phyloP scores from a whole-genome alignment of 495 filamentous ascomycete genomes.

The Entonaema liquescens region DNA sequence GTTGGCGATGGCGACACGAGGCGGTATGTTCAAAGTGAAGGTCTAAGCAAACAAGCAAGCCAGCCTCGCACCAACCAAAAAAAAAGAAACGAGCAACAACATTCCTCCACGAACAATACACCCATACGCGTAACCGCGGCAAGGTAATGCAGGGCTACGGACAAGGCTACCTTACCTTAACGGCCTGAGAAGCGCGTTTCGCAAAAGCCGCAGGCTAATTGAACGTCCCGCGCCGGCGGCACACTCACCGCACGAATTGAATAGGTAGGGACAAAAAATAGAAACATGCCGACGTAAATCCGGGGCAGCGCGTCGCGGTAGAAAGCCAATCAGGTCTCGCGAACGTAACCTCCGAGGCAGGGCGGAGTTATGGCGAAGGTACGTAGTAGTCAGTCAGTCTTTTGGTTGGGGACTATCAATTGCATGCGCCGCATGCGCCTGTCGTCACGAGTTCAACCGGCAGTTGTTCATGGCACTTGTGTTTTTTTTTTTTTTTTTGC shows the following conservation, averaged over 20 bases:
- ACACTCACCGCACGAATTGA: neutral
- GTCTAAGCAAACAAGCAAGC: neutral
- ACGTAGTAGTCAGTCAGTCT: no score
- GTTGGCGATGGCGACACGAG: neutral
- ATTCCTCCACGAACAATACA: no score
- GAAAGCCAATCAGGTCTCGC: slow-evolving; percentile 13
- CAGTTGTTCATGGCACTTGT: neutral
- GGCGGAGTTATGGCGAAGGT: neutral
- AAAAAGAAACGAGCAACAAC: neutral
- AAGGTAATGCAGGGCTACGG: neutral
- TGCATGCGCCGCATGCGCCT: neutral
- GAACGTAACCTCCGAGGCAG: neutral
- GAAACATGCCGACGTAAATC: slow-evolving; percentile 22
- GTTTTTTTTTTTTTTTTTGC: no score
- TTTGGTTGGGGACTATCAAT: no score
- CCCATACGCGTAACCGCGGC: neutral
- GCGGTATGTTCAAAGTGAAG: neutral
- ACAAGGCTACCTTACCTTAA: neutral
- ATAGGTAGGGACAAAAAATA: no score
- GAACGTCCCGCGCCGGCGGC: neutral
- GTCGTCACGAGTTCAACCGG: neutral
- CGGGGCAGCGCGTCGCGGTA: slow-evolving; percentile 8
- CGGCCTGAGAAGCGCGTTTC: slow-evolving; percentile 3
- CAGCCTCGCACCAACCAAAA: neutral
- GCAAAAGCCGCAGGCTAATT: slow-evolving; percentile 1